These are phyloP conservation scores for Pterothamnion heteromorphum DNA, from an alignment of 31 red algal genomes.

Conservation along the genomic window DNA sequence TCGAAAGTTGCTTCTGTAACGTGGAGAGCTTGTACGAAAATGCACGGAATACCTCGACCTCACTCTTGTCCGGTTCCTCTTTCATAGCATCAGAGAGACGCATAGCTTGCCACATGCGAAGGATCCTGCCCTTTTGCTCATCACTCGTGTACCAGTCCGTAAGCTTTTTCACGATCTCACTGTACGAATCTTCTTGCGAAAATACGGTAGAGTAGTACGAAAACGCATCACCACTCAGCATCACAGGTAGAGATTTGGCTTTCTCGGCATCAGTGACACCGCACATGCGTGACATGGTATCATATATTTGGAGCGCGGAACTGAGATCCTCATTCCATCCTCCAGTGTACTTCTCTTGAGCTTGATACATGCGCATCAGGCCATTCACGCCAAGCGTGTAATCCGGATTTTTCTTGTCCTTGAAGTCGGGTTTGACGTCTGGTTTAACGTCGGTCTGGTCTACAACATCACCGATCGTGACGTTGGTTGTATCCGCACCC, in stretches of 20 bases:
- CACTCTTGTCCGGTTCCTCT: neutral
- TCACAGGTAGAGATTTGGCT: neutral
- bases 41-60: neutral
- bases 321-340: neutral
- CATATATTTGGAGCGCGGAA: neutral
- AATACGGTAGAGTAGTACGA: neutral
- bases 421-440: too few relatives aligned
- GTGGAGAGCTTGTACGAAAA: neutral
- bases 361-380: neutral
- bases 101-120: constrained; percentile 3
- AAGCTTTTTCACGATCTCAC: neutral
- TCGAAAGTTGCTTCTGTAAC: neutral
- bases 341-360: neutral
- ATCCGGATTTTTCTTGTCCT: too few relatives aligned
- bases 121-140: neutral
- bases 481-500: too few relatives aligned
- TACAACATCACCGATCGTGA: too few relatives aligned
- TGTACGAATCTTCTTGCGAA: neutral
- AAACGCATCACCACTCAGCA: neutral
- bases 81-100: neutral
- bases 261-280: neutral
- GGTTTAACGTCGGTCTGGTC: too few relatives aligned
- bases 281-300: constrained; percentile 35
- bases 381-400: neutral
- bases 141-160: neutral